Percentiles rank a stretch among this genome's conserved stretches.
Conservation (phyloP, 257 asterid species). For the Nicotiana benthamiana region DNA sequence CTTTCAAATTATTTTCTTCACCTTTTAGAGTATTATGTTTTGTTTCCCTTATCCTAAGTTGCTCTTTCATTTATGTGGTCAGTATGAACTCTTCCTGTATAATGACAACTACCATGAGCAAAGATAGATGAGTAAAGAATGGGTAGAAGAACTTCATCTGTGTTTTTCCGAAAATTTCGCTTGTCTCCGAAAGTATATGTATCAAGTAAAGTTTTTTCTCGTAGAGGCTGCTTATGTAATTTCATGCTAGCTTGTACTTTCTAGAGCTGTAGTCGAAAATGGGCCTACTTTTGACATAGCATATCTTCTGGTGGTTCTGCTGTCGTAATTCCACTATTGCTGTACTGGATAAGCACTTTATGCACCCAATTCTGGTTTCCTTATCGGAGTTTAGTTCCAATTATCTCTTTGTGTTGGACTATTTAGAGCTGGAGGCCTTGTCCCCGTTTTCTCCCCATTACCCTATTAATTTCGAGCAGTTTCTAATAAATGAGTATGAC, state of each 20-base stretch:
- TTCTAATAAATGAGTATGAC: not conserved
- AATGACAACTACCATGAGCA: not conserved
- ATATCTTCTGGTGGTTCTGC: not conserved
- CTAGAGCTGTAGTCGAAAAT: not conserved
- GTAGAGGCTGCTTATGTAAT: not conserved
- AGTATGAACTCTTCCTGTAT: not conserved
- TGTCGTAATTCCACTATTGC: not conserved
- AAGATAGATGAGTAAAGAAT: not conserved
- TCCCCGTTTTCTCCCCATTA: not conserved
- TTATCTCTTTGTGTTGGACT: not conserved
- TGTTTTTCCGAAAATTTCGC: not conserved
- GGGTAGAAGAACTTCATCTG: not conserved
- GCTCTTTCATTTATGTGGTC: not conserved
- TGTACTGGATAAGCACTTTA: not conserved
- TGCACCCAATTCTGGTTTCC: not conserved
- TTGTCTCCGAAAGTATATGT: not conserved
- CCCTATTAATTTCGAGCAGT: not conserved
- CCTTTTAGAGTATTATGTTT: not conserved
- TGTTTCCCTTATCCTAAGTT: not conserved
- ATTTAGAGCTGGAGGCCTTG: not conserved
- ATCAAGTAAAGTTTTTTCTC: not conserved
- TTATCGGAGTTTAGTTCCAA: not conserved
- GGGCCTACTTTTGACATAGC: not conserved
- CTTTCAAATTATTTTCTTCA: not conserved
- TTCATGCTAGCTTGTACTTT: not conserved